Evolutionary conservation across 2,329 filamentous ascomycete species (phyloP).

Genomic region (Aspergillus sp.): DNA sequence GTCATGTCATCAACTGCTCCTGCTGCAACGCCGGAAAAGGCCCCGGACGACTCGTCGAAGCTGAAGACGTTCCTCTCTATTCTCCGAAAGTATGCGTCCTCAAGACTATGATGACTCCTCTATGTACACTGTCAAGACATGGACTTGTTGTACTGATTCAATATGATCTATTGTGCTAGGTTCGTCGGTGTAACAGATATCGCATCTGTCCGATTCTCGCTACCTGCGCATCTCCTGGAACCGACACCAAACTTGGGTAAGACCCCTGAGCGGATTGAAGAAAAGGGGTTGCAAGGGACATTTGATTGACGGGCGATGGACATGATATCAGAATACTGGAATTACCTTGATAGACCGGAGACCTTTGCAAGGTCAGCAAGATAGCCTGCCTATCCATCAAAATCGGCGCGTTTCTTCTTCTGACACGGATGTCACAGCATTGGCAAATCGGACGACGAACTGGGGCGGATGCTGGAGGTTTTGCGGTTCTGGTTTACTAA

Average conservation of each 20-base stretch:
- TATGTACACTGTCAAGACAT: too few species aligned
- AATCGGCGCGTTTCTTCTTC: constrained; percentile 15
- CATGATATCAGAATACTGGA: constrained; percentile 73
- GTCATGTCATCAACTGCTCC: constrained; percentile 22
- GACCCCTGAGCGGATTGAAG: constrained; percentile 1
- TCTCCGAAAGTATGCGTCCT: constrained; percentile 65
- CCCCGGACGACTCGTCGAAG: constrained; percentile 73
- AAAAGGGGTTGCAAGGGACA: too few species aligned
- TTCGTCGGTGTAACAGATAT: constrained; percentile 96
- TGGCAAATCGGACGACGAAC: constrained; percentile 80
- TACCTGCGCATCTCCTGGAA: constrained; percentile 90
- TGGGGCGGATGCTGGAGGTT: constrained; percentile 91
- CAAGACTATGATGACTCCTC: background rate
- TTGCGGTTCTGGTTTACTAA: constrained; percentile 98
- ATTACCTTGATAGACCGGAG: constrained; percentile 90
- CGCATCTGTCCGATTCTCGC: constrained; percentile 87
- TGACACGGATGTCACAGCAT: constrained; percentile 45
- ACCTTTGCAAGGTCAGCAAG: constrained; percentile 60
- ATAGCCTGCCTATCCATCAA: constrained; percentile 10
- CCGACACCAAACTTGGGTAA: constrained; percentile 81
- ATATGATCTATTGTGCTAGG: constrained; percentile 40
- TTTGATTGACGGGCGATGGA: constrained; percentile 8
- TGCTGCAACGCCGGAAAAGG: constrained; percentile 42
- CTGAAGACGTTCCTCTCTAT: constrained; percentile 82
- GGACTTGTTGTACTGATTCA: constrained; percentile 4